Evolutionary conservation across 768 basidiomycete species (phyloP), one percentile per base, ranked within the genome.

Genomic region (Leucosporidium yakuticum): DNA sequence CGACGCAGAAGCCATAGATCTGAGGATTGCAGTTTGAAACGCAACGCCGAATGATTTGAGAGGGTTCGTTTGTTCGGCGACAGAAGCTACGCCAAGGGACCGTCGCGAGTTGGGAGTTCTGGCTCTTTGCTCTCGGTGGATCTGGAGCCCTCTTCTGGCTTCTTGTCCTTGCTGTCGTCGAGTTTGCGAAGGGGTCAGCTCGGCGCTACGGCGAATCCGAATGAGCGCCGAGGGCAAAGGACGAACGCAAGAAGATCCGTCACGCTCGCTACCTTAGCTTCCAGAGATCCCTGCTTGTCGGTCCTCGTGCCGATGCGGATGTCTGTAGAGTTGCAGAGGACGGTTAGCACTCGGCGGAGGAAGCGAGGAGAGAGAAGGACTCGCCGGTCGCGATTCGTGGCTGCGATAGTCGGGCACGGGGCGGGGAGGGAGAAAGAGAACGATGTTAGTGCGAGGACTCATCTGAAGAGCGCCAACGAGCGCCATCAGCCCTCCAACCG

Each of bases 291-390:
- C 49, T 83, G 80, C 68, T 86, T 84, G 78, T 94, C 86, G 29
- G 84, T 83, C 56, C 94, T 86, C 1, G 95, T 97, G 53, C 95
- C 95, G 62, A 98, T 94, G 32, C 95, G 87, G 68, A 97, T 89
- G 79, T 98, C 94, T 19, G 94, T 15, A 8, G 39, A 9, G 39
- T 12, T 8, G 5, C 17, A 44, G 39, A 44, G 14, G 39, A 44
- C 11, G 39, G 39, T 44, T 15, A 44, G 39, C 39, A 7, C 14
- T 8, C 14, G 39, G 14, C 6, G 14, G 39, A 8, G 39, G 39
- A 44, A 15, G 39, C 39, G 39, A 15, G 39, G 2, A 15, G 17
- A 44, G 39, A 44, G 39, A 8, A 12, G 39, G 14, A 21, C 17
- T 7, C 4, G 27, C 25, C 47, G 21, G 60, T 49, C 25, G 20